These are phyloP conservation scores for Aureobasidium zeae DNA, from an alignment of 2,329 filamentous ascomycete species.

Conservation along the genomic window DNA sequence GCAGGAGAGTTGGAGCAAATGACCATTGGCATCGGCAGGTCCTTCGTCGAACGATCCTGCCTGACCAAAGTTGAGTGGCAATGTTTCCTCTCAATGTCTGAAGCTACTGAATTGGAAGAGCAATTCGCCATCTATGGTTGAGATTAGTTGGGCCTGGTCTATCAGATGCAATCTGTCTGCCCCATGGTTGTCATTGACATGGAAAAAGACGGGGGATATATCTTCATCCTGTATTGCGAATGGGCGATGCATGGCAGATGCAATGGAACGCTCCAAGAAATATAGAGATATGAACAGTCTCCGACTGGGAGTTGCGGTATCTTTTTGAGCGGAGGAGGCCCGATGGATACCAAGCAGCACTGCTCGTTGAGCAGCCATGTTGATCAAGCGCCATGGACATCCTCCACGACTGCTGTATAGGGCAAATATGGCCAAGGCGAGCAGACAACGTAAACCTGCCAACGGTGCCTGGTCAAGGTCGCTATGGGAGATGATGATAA, in stretches of 20 bases:
- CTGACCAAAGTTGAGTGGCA: slow-evolving; percentile 2
- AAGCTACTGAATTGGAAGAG: slow-evolving; percentile 9
- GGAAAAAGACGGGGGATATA: neutral
- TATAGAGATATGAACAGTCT: slow-evolving; percentile 4
- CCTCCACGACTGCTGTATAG: neutral
- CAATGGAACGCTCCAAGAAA: neutral
- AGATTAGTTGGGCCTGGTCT: slow-evolving; percentile 6
- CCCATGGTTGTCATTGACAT: neutral
- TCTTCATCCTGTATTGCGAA: slow-evolving; percentile 5
- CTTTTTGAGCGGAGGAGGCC: neutral
- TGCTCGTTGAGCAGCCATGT: slow-evolving; percentile 4
- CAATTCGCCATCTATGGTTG: neutral
- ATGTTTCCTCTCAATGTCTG: slow-evolving; percentile 2
- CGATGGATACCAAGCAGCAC: slow-evolving; percentile 1
- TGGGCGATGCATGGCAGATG: neutral
- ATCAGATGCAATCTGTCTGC: neutral
- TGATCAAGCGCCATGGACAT: slow-evolving; percentile 3
- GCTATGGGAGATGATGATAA: neutral
- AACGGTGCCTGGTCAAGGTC: neutral
- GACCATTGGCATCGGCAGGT: neutral
- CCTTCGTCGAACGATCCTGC: neutral
- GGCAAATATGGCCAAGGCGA: neutral
- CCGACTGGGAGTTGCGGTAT: neutral
- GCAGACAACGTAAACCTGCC: neutral
- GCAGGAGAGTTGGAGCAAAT: slow-evolving; percentile 3